Base-by-base conservation (phyloP, 225 moss, liverwort and hornwort genomes). In the Straminergon stramineum region DNA sequence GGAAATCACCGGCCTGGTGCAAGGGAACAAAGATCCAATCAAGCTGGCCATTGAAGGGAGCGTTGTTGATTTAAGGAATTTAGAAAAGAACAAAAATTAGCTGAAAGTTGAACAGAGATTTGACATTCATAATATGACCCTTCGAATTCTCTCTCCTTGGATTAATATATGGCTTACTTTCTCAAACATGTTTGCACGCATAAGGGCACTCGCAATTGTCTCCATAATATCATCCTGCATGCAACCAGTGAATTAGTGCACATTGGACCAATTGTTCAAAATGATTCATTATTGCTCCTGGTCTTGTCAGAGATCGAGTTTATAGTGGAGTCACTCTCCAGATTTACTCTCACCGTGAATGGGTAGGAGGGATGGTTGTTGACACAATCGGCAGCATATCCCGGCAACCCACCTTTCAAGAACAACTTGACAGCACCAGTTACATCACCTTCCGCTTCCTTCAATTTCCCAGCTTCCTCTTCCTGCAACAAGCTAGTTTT, bases 361-460 rank as follows among this genome's bases (percentile, higher is more conserved):
- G 88, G 88, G 86, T 91, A 88, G 37, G 94, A 94, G 35, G 93
- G 90, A 88, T 99, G 91, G 86, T 92, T 96, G 90, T 91, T 94
- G 80, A 91, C 94, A 86, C 97, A 99, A 87, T 95, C 94, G 74
- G 99, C 96, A 75, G 99, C 99, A 75, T 89, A 92, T 64, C 96
- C 95, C 34, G 99, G 97, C 90, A 97, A 83, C 51, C 99, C 96
- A 70, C 96, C 99, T 91, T 95, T 96, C 58, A 99, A 86, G 88
- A 94, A 99, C 90, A 99, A 88, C 51, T 91, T 89, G 78, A 97
- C 91, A 75, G 97, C 96, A 61, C 95, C 95, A 69, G 92, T 85
- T 37, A 95, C 85, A 92, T 99, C 99, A 76, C 99, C 97, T 88
- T 95, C 94, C n/a, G 90, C 91, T 87, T 97, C 97, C 85, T 95